Evolutionary conservation across 441 rosid genomes (phyloP), one percentile per base, ranked within the genome.

Genomic region (Euphorbia schlechtendalii): DNA sequence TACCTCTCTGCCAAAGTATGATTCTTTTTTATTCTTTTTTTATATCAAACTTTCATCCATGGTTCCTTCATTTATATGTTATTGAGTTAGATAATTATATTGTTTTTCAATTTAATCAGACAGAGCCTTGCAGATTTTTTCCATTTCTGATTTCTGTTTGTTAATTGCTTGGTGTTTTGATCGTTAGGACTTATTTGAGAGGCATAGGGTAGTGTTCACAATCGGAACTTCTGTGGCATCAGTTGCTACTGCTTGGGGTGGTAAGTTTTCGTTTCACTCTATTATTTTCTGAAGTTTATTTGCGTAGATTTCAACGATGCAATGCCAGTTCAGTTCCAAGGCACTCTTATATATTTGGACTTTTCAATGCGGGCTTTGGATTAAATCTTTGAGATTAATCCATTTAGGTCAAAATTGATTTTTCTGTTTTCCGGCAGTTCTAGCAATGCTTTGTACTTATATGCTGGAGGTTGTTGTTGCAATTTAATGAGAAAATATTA

Each of bases 141-240:
- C 1, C 10, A 56, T 66, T 27, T 56, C 27, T 43, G 3, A 48
- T 56, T 0, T 66, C 55, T 32, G 25, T 24, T 55, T 76, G 18
- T 40, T 63, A 20, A 41, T 55, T 61, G 61, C 64, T 21, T 56
- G 41, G 28, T 40, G n/a, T 41, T 41, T 38, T 61, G 63, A 25
- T 69, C 54, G 65, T 15, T 63, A 90, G 97, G 98, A 88, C 48
- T 77, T 78, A 57, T 88, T 93, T 72, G 97, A 90, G 78, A 84
- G 85, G 76, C 88, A 90, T 70, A 85, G 69, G 77, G 90, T 88
- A 67, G 92, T 93, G 22, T 88, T 93, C 69, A 86, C 98, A 6
- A 49, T 90, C 46, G 97, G 96, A 64, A 90, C 98, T 65, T 90
- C 98, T 71, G 27, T 84, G 17, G 98, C 96, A n/a, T 88, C 96